Conservation (phyloP, 352 stramenopile genomes). For the Globisporangium recalcitrans region DNA sequence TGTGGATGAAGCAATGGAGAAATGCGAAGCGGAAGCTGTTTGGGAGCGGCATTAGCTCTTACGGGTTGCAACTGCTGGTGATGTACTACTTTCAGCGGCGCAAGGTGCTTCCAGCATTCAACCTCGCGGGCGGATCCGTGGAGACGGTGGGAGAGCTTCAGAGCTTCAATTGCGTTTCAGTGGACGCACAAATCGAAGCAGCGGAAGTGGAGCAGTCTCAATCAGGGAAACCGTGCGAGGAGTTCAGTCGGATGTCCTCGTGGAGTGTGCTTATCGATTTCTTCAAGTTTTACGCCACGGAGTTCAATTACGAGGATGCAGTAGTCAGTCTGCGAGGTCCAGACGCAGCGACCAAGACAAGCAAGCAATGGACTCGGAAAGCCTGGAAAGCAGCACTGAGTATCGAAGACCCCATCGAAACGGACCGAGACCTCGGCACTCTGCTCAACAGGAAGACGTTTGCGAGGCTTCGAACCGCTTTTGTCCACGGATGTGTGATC, state of each 20-base stretch:
- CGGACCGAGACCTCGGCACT: constrained; percentile 53
- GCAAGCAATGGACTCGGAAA: constrained; percentile 46
- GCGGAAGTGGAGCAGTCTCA: background rate
- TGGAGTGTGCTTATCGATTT: constrained; percentile 49
- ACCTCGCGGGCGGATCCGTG: constrained; percentile 23
- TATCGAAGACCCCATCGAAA: constrained; percentile 81
- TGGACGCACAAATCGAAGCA: constrained; percentile 19
- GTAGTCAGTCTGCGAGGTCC: constrained; percentile 53
- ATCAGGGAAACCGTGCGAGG: background rate
- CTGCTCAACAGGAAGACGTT: constrained; percentile 60
- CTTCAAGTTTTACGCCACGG: constrained; percentile 67
- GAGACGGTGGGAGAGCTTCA: constrained; percentile 22
- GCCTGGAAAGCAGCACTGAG: constrained; percentile 37
- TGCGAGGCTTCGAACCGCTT: constrained; percentile 39
- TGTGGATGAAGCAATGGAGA: constrained; percentile 61
- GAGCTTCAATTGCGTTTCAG: constrained; percentile 17
- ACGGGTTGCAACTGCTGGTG: constrained; percentile 63
- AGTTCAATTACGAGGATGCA: constrained; percentile 62
- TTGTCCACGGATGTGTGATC: constrained; percentile 41
- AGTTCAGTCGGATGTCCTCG: constrained; percentile 15
- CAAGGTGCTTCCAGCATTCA: constrained; percentile 38
- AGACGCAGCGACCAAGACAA: constrained; percentile 27
- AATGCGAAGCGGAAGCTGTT: constrained; percentile 27
- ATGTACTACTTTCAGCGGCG: constrained; percentile 62
- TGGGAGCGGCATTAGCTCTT: constrained; percentile 48